Base-by-base conservation (phyloP, 352 stramenopile species). In the Phytophthora pisi region DNA sequence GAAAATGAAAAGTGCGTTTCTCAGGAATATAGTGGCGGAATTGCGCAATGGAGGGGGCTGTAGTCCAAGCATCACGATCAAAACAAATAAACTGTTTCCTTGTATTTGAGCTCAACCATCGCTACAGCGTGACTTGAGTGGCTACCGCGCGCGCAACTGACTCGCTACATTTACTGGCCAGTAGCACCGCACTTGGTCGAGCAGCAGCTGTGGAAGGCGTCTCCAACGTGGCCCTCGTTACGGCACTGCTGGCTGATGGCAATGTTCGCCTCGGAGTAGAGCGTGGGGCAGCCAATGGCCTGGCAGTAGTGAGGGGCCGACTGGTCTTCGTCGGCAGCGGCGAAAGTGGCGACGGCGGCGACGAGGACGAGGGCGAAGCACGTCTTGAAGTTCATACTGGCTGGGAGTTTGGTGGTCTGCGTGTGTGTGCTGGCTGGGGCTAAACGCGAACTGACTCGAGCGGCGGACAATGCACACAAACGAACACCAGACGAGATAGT, bases 381-480 rank as follows among this genome's bases (percentile, higher is more conserved):
- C 11, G 60, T 66, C 61, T 64, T 73, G 60, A 69, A 53, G 47
- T 69, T 73, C 66, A 73, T 73, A 60, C 3, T 69, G 36, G 43
- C 24, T 46, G 18, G 34, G 46, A 24, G 30, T 53, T 65, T 45
- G 45, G 24, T 61, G 10, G 16, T 7, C n/a, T 46, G 40, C 11
- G 18, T 30, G 16, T 10, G 26, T 46, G 30, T 50, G 28, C 45
- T 66, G 38, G 20, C 15, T 36, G 61, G 16, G 31, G 60, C 46
- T 42, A 67, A 73, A 73, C 23, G 50, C 36, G 47, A 53, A 73
- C 61, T 73, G 66, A 73, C 64, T 66, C 49, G 26, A 51, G 13
- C 6, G 10, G 26, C 36, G 36, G 36, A 31, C 51, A 59, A 56
- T 46, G 57, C 36, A 31, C 15, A 40, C 36, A 42, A 42, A 10